Base-by-base conservation (phyloP, 2,329 filamentous ascomycete species). In the Colletotrichum graminicola region DNA sequence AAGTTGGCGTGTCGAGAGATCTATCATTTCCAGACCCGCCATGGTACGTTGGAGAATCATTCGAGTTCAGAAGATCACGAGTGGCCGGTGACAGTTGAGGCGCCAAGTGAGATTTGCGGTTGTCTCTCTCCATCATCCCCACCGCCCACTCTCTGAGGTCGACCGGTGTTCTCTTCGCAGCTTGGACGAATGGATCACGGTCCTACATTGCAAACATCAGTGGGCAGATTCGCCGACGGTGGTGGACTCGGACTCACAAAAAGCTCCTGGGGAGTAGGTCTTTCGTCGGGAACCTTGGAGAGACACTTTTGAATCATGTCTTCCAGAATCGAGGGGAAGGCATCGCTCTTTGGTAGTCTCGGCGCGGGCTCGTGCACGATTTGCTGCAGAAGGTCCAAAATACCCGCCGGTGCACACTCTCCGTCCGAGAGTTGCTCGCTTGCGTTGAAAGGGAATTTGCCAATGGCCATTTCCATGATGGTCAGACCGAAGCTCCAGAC, bases 241-340 rank as follows among this genome's bases (percentile, higher is more conserved):
- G 34, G 1, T 10, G 29, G 49, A 11, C 16, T 8, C 7, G 0
- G 11, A 83, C 93, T 82, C 87, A 97, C 94, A 82, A 93, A 98
- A 72, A 99, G 90, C 76, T 98, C 94, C 77, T 95, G 92, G 11
- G 96, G 96, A 6, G 96, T 98, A 62, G 95, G 96, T 63, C 96
- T 90, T 78, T 94, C 90, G 72, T 95, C 93, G 0, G 96, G 93
- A 73, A 93, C 91, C 84, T 99, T 99, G 81, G 92, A 91, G 75
- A 99, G 84, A 82, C 96, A 99, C 81, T 97, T 97, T 75, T 96
- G 94, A 70, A 98, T 95, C 90, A 98, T 97, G 75, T 98, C 94
- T 77, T 98, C 95, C 57, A 99, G 84, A 74, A 98, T 98, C 36
- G 91, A 89, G 0, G 96, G 96, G 86, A 99, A 99, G 2, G 96